These are phyloP conservation scores for Trichosanthes truncata DNA, from an alignment of 306 rosid species.

Conservation along the genomic window DNA sequence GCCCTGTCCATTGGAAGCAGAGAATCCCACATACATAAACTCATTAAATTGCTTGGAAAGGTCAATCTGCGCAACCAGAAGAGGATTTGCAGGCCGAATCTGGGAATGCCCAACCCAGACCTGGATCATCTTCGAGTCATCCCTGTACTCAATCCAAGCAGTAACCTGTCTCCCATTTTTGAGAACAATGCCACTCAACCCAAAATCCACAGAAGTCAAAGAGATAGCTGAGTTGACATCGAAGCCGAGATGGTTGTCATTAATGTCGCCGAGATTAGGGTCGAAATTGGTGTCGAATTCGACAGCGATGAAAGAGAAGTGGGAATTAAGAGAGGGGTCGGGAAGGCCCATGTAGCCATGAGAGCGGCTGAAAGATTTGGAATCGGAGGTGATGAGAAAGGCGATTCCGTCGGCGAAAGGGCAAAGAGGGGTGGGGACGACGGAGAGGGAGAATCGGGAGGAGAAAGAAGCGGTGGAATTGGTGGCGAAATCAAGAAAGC, in stretches of 20 bases:
- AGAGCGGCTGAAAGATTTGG: constrained; percentile 24
- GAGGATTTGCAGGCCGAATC: constrained; percentile 36
- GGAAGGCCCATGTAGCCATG: constrained; percentile 63
- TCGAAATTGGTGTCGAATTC: constrained; percentile 64
- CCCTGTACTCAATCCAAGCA: constrained; percentile 72
- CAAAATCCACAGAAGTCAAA: constrained; percentile 37
- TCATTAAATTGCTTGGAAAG: constrained; percentile 45
- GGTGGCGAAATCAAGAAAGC: constrained; percentile 53
- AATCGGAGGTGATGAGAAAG: constrained; percentile 40
- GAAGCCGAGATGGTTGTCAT: constrained; percentile 51
- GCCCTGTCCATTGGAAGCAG: constrained; percentile 67
- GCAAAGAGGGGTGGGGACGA: constrained; percentile 42
- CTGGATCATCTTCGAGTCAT: constrained; percentile 37
- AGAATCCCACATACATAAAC: constrained; percentile 73
- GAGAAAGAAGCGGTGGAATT: constrained; percentile 61
- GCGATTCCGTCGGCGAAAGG: constrained; percentile 57
- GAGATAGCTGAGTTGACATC: constrained; percentile 35
- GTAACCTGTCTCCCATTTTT: constrained; percentile 45
- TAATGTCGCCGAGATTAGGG: constrained; percentile 55
- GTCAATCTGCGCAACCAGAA: constrained; percentile 48
- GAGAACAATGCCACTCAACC: constrained; percentile 43
- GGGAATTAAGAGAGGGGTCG: background rate
- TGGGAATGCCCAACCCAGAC: constrained; percentile 59
- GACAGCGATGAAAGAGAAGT: constrained; percentile 54
- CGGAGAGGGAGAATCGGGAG: constrained; percentile 51